Evolutionary conservation across 2,329 filamentous ascomycete genomes (phyloP), one percentile per base, ranked within the genome.

Genomic region (Diaporthe helianthi): DNA sequence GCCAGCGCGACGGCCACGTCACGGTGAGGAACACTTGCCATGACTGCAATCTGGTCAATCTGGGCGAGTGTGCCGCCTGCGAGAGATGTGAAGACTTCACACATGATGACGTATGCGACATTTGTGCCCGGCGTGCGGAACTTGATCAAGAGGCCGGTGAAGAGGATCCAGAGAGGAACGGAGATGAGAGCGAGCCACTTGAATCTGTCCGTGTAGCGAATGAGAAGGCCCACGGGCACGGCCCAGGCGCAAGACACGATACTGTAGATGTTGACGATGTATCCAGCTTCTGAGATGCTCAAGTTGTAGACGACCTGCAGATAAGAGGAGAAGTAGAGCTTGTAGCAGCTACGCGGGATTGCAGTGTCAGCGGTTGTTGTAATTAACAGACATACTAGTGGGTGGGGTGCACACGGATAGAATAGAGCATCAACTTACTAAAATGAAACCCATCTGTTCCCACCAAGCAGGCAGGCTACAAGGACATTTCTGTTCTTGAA

Each of bases 401-500:
- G 8, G 31, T 33, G 8, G 31, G 31, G 10, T 33, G 31, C 31
- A 33, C 8, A 33, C 8, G 31, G 31, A 33, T 33, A 7, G 8
- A 33, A 33, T 22, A 26, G n/a, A 36, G 19, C 4, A 5, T n/a
- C 19, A 17, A 46, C 63, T 55, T 55, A 65, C 63, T 65, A 65
- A 22, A 65, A 65, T 7, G 63, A 63, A 1, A 63, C 36, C 58
- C 58, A 63, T 3, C 44, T 63, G n/a, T 68, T 68, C 2, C 66
- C 66, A 22, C 66, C 66, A 2, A 68, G 55, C 1, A 68, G 44
- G 17, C 41, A 49, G 13, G 66, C 66, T 13, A 44, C 66, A 4
- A 68, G 49, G 17, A 68, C 53, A 51, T 61, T 68, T 17, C 66
- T 46, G 24, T 51, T 68, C 36, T 68, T 68, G 41, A 68, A 58